Evolutionary conservation across 2,329 filamentous ascomycete genomes (phyloP), one percentile per base, ranked within the genome.

Genomic region (Cladosporium cucumerinum): DNA sequence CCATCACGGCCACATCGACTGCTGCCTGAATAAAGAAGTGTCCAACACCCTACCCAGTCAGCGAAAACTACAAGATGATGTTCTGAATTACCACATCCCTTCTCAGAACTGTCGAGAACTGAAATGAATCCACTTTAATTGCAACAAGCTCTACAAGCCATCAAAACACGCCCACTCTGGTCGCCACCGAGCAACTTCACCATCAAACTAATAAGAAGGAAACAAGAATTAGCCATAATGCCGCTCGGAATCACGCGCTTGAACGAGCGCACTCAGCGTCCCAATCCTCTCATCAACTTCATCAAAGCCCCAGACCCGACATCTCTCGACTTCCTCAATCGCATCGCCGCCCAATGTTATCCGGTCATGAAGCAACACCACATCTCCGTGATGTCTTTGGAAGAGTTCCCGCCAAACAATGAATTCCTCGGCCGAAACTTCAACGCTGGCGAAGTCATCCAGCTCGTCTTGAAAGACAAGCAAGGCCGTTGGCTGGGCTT

Each of bases 371-470:
- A 80, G 66, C 70, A 76, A 62, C 72, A 82, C 70, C 76, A 77
- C 71, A 76, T 82, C 65, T 75, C 77, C 25, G 79, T 84, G 18
- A 82, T 82, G 74, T 74, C 78, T 18, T 82, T 96, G 0, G 92
- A 96, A 76, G 92, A 96, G 74, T 92, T 91, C 73, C 87, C 89
- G 63, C 87, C 89, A 1, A 96, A 96, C 72, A 80, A 80, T 49
- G 91, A 96, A 76, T 96, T 96, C 72, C 87, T 92, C 48, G 92
- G 92, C 3, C 89, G 92, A 63, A 96, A 96, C 74, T 96, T 96
- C 82, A 96, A 96, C 70, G 90, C 89, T 8, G 93, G 92, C 36
- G 92, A 96, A 75, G 89, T 94, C 39, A 87, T 96, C 59, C 92
- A 96, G 78, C 84, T 96, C 1, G 92, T 96, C 1, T 84, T 96